phyloP scores from a whole-genome alignment of 805 yeast genomes.

The Brettanomyces sp. region DNA sequence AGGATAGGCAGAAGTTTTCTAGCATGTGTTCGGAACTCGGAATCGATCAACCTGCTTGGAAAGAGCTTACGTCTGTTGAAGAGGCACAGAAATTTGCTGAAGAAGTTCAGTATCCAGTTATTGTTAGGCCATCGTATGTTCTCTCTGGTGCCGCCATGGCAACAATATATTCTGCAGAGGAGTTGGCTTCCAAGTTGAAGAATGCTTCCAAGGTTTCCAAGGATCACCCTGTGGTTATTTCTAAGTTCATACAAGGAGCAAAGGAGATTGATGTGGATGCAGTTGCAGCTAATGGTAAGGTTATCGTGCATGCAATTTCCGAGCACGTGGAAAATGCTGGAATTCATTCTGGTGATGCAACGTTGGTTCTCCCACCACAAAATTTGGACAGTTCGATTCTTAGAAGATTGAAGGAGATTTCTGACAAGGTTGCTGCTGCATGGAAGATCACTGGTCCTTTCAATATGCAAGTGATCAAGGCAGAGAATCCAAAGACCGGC shows the following conservation, averaged over 20 bases:
- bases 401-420: conserved; percentile 72
- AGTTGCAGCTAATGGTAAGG: conserved; percentile 83
- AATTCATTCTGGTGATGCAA: conserved; percentile 98
- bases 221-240: conserved; percentile 95
- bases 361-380: conserved; percentile 89
- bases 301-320: conserved; percentile 88
- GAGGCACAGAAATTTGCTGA: conserved; percentile 84
- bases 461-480: conserved; percentile 94
- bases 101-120: conserved; percentile 86
- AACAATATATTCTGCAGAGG: conserved; percentile 70
- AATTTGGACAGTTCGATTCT: conserved; percentile 55
- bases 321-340: conserved; percentile 99
- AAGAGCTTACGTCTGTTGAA: conserved; percentile 77
- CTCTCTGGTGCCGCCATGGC: conserved; percentile 99
- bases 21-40: conserved; percentile 86
- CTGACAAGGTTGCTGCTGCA: conserved; percentile 88
- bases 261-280: conserved; percentile 97
- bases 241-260: conserved; percentile 93
- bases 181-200: conserved; percentile 72
- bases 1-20: conserved; percentile 96
- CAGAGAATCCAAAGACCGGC: conserved; percentile 49
- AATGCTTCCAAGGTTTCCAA: conserved; percentile 89
- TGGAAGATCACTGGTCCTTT: conserved; percentile 97
- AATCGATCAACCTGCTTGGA: conserved; percentile 97
- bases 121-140: conserved; percentile 96